Evolutionary conservation across 352 stramenopile genomes (phyloP).

Genomic region (Pythium volutum): DNA sequence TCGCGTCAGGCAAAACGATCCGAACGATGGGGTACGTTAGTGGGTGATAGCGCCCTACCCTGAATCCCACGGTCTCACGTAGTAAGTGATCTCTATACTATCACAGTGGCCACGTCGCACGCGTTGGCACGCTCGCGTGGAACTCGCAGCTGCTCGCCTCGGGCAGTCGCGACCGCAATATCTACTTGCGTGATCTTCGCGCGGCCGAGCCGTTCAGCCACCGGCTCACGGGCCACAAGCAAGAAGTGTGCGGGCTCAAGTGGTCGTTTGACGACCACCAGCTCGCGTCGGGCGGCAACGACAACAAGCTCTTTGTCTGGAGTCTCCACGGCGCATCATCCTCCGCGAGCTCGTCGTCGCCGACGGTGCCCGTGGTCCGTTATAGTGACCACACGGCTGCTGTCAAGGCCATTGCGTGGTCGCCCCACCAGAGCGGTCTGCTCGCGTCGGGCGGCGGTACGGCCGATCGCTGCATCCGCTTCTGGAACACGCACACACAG

Average conservation of each 20-base stretch:
- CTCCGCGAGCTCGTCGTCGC: too few species aligned
- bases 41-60: too few species aligned
- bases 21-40: constrained; percentile 80
- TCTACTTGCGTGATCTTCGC: constrained; percentile 92
- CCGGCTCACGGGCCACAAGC: constrained; percentile 67
- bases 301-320: constrained; percentile 99
- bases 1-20: constrained; percentile 81
- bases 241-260: constrained; percentile 95
- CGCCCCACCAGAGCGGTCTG: constrained; percentile 94
- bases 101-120: constrained; percentile 83
- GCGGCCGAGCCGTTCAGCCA: constrained; percentile 48
- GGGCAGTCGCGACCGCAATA: constrained; percentile 92
- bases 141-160: constrained; percentile 89
- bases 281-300: constrained; percentile 94
- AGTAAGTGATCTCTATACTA: background rate
- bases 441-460: constrained; percentile 95
- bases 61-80: background rate
- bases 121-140: constrained; percentile 94
- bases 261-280: constrained; percentile 94
- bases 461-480: constrained; percentile 96
- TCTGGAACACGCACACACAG: constrained; percentile 96
- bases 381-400: constrained; percentile 96
- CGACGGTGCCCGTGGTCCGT: constrained; percentile 66
- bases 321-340: constrained; percentile 67
- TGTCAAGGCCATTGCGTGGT: constrained; percentile 98